Evolutionary conservation across 306 rosid genomes (phyloP).

Genomic region (Senna siamea): DNA sequence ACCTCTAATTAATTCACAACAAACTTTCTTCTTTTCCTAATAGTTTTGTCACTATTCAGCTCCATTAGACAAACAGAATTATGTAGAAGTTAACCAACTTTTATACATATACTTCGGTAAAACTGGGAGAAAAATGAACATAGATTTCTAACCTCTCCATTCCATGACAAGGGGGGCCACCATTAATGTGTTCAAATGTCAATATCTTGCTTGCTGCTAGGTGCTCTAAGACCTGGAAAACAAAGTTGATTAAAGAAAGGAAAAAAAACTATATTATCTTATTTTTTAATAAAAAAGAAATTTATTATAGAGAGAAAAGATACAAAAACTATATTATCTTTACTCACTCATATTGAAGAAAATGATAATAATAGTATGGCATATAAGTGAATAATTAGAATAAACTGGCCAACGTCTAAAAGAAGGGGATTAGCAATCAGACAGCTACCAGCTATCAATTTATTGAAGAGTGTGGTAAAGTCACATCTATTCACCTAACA

Average conservation of each 20-base stretch:
- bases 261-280: too few species aligned
- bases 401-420: background rate
- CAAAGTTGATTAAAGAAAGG: conserved; percentile 17
- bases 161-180: conserved; percentile 88
- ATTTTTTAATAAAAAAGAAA: too few species aligned
- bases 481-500: conserved; percentile 24
- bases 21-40: background rate
- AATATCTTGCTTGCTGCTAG: conserved; percentile 79
- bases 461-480: conserved; percentile 2
- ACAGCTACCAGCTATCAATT: conserved; percentile 19
- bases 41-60: conserved; percentile 14
- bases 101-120: conserved; percentile 7
- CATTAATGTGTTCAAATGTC: conserved; percentile 76
- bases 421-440: background rate
- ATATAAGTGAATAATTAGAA: conserved; percentile 2
- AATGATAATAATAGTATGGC: background rate
- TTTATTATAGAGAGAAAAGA: too few species aligned
- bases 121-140: background rate
- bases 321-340: conserved; percentile 24
- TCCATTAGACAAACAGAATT: conserved; percentile 7
- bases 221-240: conserved; percentile 79
- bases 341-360: conserved; percentile 17
- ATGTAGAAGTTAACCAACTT: conserved; percentile 17
- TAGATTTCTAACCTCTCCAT: conserved; percentile 86
- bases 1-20: conserved; percentile 19